Conservation (phyloP, 2,329 filamentous ascomycete genomes). For the Fusarium newnesense region DNA sequence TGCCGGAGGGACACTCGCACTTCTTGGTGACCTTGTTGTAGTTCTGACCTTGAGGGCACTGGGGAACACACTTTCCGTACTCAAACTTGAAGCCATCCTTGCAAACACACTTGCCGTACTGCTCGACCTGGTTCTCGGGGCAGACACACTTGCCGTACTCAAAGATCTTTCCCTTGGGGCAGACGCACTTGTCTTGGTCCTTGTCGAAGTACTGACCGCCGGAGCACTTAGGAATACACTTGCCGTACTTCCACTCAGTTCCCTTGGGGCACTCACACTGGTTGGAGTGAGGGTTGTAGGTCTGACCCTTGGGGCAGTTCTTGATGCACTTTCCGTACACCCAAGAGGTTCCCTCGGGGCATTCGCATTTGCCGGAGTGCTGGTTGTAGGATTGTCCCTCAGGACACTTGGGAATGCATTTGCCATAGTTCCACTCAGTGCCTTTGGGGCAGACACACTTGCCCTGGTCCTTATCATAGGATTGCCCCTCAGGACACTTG, state of each 20-base stretch:
- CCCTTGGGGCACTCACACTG: slow-evolving; percentile 19
- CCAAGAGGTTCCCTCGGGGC: slow-evolving; percentile 11
- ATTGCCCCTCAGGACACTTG: slow-evolving; percentile 9
- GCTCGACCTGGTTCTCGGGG: background rate
- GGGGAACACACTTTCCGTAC: slow-evolving; percentile 17
- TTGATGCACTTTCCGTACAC: slow-evolving; percentile 14
- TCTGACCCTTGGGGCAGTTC: slow-evolving; percentile 9
- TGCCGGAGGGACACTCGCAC: slow-evolving; percentile 20
- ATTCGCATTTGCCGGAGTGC: slow-evolving; percentile 1
- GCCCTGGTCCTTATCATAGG: background rate
- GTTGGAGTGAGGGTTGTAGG: background rate
- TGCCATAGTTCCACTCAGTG: slow-evolving; percentile 3
- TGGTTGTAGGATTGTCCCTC: slow-evolving; percentile 1
- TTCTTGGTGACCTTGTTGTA: background rate
- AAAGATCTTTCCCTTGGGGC: slow-evolving; percentile 25
- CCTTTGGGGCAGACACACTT: slow-evolving; percentile 19
- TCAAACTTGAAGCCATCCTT: slow-evolving; percentile 9
- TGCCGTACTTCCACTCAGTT: slow-evolving; percentile 12
- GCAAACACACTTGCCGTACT: slow-evolving; percentile 9
- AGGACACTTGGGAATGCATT: slow-evolving; percentile 20
- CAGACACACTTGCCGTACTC: slow-evolving; percentile 22
- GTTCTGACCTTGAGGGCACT: slow-evolving; percentile 8
- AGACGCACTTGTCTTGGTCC: slow-evolving; percentile 6
- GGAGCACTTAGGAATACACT: slow-evolving; percentile 16
- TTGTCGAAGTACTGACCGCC: slow-evolving; percentile 12